Percentiles rank a stretch among this genome's conserved stretches.
These are phyloP conservation scores for Dendrobium huoshanense DNA, from an alignment of 106 monocot genomes.

Conservation along the genomic window DNA sequence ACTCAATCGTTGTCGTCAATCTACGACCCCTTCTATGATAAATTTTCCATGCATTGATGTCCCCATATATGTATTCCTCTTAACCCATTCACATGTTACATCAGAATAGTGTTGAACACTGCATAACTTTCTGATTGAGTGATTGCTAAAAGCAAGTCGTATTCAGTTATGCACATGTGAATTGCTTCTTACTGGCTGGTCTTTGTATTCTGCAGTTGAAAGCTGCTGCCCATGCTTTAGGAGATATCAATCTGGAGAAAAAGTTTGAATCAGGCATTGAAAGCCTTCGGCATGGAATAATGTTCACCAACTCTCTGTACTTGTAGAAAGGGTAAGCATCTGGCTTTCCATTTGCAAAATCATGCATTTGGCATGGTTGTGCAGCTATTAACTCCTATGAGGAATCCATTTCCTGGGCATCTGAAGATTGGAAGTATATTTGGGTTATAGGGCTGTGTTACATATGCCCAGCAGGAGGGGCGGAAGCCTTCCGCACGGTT, in stretches of 20 bases:
- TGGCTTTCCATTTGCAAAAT: neutral
- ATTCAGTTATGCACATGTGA: too few relatives aligned
- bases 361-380: neutral
- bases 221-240: slow-evolving; percentile 84
- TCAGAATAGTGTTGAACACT: too few relatives aligned
- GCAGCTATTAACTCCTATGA: neutral
- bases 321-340: slow-evolving; percentile 19
- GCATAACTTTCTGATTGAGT: too few relatives aligned
- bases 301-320: slow-evolving; percentile 97
- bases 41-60: too few relatives aligned
- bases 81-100: too few relatives aligned
- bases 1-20: too few relatives aligned
- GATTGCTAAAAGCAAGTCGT: too few relatives aligned
- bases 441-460: neutral
- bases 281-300: slow-evolving; percentile 87
- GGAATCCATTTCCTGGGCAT: too few relatives aligned
- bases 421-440: neutral
- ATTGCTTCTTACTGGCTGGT: neutral
- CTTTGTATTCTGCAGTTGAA: slow-evolving; percentile 40
- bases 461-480: too few relatives aligned
- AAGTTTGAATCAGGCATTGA: slow-evolving; percentile 72
- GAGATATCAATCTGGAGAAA: slow-evolving; percentile 67
- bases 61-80: too few relatives aligned
- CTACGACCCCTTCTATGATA: too few relatives aligned
- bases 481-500: too few relatives aligned